Evolutionary conservation across 441 rosid species (phyloP), one percentile per base, ranked within the genome.

Genomic region (Dalechampia spathulata): DNA sequence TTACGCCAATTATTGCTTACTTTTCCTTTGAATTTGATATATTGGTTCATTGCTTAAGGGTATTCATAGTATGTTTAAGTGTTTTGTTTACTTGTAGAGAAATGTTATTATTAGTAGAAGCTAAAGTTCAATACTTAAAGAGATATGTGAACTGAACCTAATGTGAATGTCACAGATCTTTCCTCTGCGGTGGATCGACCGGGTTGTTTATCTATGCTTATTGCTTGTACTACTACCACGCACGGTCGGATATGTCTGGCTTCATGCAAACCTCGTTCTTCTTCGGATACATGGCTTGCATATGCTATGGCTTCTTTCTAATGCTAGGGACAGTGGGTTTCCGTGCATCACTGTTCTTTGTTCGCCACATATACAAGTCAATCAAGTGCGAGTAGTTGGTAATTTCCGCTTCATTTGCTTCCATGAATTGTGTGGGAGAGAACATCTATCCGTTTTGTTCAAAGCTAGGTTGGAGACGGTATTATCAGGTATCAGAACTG

Each of bases 181-280:
- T 75, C 54, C 73, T 78, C 23, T 75, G 77, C 3, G 80, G 83
- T 39, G 83, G 83, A 58, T 78, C 80, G 55, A 78, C 83, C 4
- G 80, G 76, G 3, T n/a, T 74, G 51, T 77, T 77, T 44, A 74
- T 77, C 46, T 77, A 71, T 23, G 77, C 67, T 15, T 76, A 77
- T 45, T 74, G 79, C 73, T 64, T 74, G 64, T 77, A 77, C 58
- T 77, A 77, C 72, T 75, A 78, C 66, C 54, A 66, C 47, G 80
- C 80, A 7, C 60, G 80, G 6, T 78, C 83, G 2, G 80, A 75
- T 42, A 78, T 78, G 83, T 75, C 83, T 0, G 83, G 83, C 38
- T 78, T 78, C 65, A 72, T 78, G 83, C 83, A 78, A 61, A 78
- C 79, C 23, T 74, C 83, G 7, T 78, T 78, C 68, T 78, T 78